phyloP scores from a whole-genome alignment of 306 rosid genomes.

The Casuarina glauca region DNA sequence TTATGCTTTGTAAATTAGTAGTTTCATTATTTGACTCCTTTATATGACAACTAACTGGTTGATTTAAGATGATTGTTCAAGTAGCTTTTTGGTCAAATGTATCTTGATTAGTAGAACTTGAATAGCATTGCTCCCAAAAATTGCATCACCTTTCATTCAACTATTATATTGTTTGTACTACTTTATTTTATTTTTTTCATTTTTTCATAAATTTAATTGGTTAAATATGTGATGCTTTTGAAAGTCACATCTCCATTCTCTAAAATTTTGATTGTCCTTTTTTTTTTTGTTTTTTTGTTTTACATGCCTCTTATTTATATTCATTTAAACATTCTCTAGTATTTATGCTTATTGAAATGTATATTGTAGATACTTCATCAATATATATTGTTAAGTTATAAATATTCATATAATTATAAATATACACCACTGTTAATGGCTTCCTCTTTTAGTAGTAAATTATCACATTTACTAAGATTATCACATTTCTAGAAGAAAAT shows the following conservation, averaged over 20 bases:
- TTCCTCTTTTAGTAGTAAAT: slow-evolving; percentile 1
- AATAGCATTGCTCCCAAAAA: too few species aligned
- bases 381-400: background rate
- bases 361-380: background rate
- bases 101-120: background rate
- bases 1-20: background rate
- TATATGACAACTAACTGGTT: too few species aligned
- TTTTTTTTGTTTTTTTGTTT: background rate
- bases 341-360: background rate
- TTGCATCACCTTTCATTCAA: too few species aligned
- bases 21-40: background rate
- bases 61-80: background rate
- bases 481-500: background rate
- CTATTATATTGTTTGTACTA: too few species aligned
- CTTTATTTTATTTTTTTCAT: too few species aligned
- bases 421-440: background rate
- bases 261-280: background rate
- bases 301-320: background rate
- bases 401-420: background rate
- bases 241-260: background rate
- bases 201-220: background rate
- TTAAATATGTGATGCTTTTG: background rate
- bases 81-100: background rate
- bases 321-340: background rate
- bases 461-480: background rate